Evolutionary conservation across 306 rosid species (phyloP).

Genomic region (Cucurbita ficifolia): DNA sequence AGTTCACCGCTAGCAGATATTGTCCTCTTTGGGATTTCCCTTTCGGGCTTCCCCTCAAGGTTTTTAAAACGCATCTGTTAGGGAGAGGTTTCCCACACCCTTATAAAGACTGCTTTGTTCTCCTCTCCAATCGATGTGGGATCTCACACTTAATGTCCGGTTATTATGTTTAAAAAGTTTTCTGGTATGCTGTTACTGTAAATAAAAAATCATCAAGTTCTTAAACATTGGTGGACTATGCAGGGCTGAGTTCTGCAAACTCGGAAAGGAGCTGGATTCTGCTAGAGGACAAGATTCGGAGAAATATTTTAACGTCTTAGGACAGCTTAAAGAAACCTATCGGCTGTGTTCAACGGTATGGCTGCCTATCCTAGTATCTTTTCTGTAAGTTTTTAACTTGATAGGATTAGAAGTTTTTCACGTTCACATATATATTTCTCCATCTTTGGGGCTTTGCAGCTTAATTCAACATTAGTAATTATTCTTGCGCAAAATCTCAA

Average conservation of each 20-base stretch:
- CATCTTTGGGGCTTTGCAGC: background rate
- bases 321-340: constrained; percentile 61
- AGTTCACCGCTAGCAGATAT: too few species aligned
- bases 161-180: background rate
- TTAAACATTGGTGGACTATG: background rate
- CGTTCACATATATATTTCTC: background rate
- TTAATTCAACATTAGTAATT: background rate
- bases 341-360: constrained; percentile 53
- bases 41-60: too few species aligned
- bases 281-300: constrained; percentile 48
- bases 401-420: background rate
- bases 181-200: constrained; percentile 6
- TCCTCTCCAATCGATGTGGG: too few species aligned
- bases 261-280: constrained; percentile 45
- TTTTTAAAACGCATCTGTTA: too few species aligned
- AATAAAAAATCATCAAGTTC: background rate
- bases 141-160: background rate
- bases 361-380: constrained; percentile 1
- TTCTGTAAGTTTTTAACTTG: background rate
- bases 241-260: constrained; percentile 56
- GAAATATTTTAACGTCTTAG: constrained; percentile 34
- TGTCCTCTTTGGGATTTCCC: too few species aligned
- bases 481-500: background rate
- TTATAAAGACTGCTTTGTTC: too few species aligned
- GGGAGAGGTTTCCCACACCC: too few species aligned